These are phyloP conservation scores for Yamadazyma sp. DNA, from an alignment of 805 yeast species.

Conservation along the genomic window DNA sequence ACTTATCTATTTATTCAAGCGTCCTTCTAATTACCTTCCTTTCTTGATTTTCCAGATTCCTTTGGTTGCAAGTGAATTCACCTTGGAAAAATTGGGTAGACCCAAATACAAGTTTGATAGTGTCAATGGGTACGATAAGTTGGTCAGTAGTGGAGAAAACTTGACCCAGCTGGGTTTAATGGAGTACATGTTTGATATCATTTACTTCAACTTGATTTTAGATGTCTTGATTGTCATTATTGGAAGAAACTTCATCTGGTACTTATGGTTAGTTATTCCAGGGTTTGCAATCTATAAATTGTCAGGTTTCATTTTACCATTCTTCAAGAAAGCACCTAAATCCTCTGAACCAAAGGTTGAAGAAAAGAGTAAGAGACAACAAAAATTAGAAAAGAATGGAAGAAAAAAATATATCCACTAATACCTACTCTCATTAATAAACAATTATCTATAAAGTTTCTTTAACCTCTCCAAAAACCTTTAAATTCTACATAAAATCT, in stretches of 20 bases:
- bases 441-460: too few species aligned
- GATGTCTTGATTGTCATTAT: slow-evolving; percentile 50
- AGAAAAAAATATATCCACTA: too few species aligned
- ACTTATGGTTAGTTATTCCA: slow-evolving; percentile 49
- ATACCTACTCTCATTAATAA: too few species aligned
- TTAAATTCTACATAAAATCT: background rate
- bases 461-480: background rate
- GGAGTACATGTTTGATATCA: slow-evolving; percentile 68
- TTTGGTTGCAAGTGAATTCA: slow-evolving; percentile 43
- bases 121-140: slow-evolving; percentile 30
- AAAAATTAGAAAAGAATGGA: slow-evolving; percentile 14
- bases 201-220: slow-evolving; percentile 61
- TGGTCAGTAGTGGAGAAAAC: slow-evolving; percentile 58
- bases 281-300: slow-evolving; percentile 49
- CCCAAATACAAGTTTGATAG: slow-evolving; percentile 41
- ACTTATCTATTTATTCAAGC: slow-evolving; percentile 31
- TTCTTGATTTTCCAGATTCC: slow-evolving; percentile 35
- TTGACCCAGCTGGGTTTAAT: slow-evolving; percentile 60
- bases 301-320: slow-evolving; percentile 29
- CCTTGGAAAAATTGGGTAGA: slow-evolving; percentile 58
- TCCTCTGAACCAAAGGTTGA: slow-evolving; percentile 7
- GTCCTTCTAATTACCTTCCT: slow-evolving; percentile 46
- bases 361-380: slow-evolving; percentile 16
- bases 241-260: slow-evolving; percentile 64
- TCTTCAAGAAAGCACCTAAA: slow-evolving; percentile 3